Base-by-base conservation (phyloP, 2,329 filamentous ascomycete species). In the Cordyceps cateniannulata region DNA sequence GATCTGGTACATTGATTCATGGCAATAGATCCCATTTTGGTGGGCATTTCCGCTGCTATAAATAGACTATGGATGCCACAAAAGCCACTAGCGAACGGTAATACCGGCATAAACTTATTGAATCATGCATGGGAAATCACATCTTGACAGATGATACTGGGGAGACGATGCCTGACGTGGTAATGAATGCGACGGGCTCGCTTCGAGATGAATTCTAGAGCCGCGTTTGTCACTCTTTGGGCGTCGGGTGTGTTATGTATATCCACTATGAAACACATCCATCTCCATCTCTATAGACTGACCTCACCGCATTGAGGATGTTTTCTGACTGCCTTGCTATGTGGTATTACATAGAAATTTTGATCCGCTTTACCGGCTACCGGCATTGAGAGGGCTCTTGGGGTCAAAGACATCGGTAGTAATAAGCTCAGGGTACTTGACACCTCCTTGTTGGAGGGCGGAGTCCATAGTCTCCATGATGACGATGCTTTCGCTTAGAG, bases 391-490 rank as follows among this genome's bases (percentile, higher is more conserved):
- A n/a, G 82, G 79, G 71, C 84, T 85, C 69, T 84, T 76, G 58
- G 79, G 70, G 68, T 87, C 84, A 70, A 77, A 87, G 24, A 84
- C 77, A 65, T 82, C 80, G 12, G 77, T 82, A 14, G 82, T 78
- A 70, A 85, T 85, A 61, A 81, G 68, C 18, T 81, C 80, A 1
- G 83, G 81, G 67, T 85, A 85, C 64, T 70, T 64, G 53, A 85
- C 74, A 14, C 74, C 79, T 25, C 81, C 82, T 69, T 85, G 81
- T 68, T 71, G 75, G 66, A 85, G 73, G 25, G 77, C 78, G 67
- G 78, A 74, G 53, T 85, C 83, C 82, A 85, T 85, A 55, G 79
- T 77, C 71, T 93, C 87, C 91, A 96, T 96, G 64, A 96, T 91
- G 53, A 86, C 81, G 59, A 96, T 79, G 69, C 88, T 93, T 81